These are phyloP conservation scores for Penicillium sp. DNA, from an alignment of 2,329 filamentous ascomycete genomes.

Conservation along the genomic window DNA sequence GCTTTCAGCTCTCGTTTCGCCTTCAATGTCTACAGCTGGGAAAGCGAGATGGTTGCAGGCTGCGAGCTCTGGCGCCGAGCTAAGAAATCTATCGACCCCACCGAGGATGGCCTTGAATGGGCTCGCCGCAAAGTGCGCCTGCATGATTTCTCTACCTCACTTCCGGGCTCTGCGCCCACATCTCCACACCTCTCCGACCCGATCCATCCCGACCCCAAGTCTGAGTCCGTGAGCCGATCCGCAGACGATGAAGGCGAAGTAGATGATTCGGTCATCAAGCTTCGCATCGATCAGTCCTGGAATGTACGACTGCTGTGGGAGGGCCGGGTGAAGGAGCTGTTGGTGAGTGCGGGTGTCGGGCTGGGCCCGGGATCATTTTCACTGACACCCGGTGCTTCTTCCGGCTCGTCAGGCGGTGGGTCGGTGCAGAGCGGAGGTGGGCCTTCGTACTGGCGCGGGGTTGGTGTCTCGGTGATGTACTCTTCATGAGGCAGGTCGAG, in stretches of 20 bases:
- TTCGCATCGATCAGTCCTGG: slow-evolving; percentile 80
- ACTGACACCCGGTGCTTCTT: slow-evolving; percentile 21
- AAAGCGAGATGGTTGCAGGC: slow-evolving; percentile 86
- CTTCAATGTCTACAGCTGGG: slow-evolving; percentile 98
- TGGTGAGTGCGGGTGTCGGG: slow-evolving; percentile 84
- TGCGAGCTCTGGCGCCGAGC: slow-evolving; percentile 81
- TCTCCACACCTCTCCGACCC: slow-evolving; percentile 15
- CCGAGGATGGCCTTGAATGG: slow-evolving; percentile 43
- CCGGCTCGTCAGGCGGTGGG: slow-evolving; percentile 19
- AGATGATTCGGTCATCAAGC: slow-evolving; percentile 82
- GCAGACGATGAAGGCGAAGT: slow-evolving; percentile 50
- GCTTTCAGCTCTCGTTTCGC: slow-evolving; percentile 86
- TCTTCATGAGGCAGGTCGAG: slow-evolving; percentile 30
- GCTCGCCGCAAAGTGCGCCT: slow-evolving; percentile 35
- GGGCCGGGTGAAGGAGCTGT: slow-evolving; percentile 80
- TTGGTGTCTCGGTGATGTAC: slow-evolving; percentile 41
- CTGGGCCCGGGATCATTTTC: slow-evolving; percentile 56
- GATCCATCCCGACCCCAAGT: slow-evolving; percentile 13
- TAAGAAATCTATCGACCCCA: slow-evolving; percentile 25
- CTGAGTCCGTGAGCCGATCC: slow-evolving; percentile 1
- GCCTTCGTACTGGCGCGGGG: slow-evolving; percentile 38
- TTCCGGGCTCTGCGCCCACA: slow-evolving; percentile 15
- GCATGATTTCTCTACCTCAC: slow-evolving; percentile 21
- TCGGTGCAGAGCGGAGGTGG: slow-evolving; percentile 27
- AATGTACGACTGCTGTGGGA: slow-evolving; percentile 87